Evolutionary conservation across 1,284 basidiomycete species (phyloP).

Genomic region (Inonotus obliquus): DNA sequence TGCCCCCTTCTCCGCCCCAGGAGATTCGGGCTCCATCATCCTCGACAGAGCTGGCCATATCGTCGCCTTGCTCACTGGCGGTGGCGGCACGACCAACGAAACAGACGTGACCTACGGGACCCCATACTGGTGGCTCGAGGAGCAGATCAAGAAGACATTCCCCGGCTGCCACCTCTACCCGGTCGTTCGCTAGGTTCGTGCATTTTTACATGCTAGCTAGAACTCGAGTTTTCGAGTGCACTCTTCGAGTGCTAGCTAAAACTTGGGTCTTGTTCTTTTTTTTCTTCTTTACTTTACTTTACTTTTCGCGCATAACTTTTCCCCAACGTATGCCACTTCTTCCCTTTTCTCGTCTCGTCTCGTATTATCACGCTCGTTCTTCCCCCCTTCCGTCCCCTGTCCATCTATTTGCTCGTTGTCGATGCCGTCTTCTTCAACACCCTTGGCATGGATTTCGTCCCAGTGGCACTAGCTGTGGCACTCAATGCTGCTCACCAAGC

Average conservation of each 20-base stretch:
- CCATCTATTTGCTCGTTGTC: too few species aligned
- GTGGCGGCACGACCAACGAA: not conserved
- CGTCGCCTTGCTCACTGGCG: slow-evolving; percentile 18
- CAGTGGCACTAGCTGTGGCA: slow-evolving; percentile 33
- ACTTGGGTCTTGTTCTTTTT: too few species aligned
- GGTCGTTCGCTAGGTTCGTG: not conserved
- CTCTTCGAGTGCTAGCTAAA: too few species aligned
- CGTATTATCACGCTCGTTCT: too few species aligned
- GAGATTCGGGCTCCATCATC: slow-evolving; percentile 27
- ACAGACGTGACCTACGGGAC: slow-evolving; percentile 3
- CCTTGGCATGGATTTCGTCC: slow-evolving; percentile 32
- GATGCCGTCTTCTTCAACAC: slow-evolving; percentile 33
- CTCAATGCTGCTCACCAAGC: slow-evolving; percentile 32
- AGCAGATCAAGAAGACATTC: slow-evolving; percentile 2
- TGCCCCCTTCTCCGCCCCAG: slow-evolving; percentile 31
- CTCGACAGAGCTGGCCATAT: slow-evolving; percentile 22
- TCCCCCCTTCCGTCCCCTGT: too few species aligned
- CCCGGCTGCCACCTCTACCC: slow-evolving; percentile 2
- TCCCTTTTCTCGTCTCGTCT: too few species aligned
- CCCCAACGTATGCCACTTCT: too few species aligned
- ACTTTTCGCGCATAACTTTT: too few species aligned
- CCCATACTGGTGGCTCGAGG: not conserved
- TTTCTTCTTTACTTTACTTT: too few species aligned
- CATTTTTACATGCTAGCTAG: not conserved
- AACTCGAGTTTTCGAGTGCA: too few species aligned